Evolutionary conservation across 805 yeast species (phyloP).

Genomic region (Candida cerambycidarum): DNA sequence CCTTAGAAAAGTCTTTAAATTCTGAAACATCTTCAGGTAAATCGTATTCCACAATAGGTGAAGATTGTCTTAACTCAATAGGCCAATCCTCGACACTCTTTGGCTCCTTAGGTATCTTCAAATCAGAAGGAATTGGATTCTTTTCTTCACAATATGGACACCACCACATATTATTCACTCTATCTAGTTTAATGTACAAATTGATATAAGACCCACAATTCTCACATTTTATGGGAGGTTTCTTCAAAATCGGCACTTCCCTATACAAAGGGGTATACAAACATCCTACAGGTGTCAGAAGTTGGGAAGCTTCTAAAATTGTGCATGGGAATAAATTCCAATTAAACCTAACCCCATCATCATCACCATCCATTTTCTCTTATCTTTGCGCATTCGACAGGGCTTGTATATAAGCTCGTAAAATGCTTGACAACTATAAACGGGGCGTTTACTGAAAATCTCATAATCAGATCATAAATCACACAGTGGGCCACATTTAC

Average conservation of each 20-base stretch:
- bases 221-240: slow-evolving; percentile 24
- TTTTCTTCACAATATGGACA: slow-evolving; percentile 36
- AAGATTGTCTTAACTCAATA: slow-evolving; percentile 24
- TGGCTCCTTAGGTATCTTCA: slow-evolving; percentile 15
- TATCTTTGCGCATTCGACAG: slow-evolving; percentile 3
- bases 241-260: not conserved
- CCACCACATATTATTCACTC: slow-evolving; percentile 35
- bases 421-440: not conserved
- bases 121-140: slow-evolving; percentile 22
- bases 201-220: slow-evolving; percentile 29
- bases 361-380: not conserved
- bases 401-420: no score
- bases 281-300: slow-evolving; percentile 39
- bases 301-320: slow-evolving; percentile 31
- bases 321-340: slow-evolving; percentile 59
- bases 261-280: slow-evolving; percentile 27
- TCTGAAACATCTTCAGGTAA: slow-evolving; percentile 28
- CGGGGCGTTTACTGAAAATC: no score
- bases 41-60: slow-evolving; percentile 30
- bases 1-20: slow-evolving; percentile 5
- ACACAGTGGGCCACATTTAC: not conserved
- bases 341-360: slow-evolving; percentile 42
- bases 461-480: not conserved
- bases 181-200: slow-evolving; percentile 29
- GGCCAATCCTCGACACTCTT: slow-evolving; percentile 23